A percentile compares a stretch with the other conserved stretches of the same genome.
Evolutionary conservation across 1,284 basidiomycete genomes (phyloP).

Genomic region (Tetrapyrgos nigripes): DNA sequence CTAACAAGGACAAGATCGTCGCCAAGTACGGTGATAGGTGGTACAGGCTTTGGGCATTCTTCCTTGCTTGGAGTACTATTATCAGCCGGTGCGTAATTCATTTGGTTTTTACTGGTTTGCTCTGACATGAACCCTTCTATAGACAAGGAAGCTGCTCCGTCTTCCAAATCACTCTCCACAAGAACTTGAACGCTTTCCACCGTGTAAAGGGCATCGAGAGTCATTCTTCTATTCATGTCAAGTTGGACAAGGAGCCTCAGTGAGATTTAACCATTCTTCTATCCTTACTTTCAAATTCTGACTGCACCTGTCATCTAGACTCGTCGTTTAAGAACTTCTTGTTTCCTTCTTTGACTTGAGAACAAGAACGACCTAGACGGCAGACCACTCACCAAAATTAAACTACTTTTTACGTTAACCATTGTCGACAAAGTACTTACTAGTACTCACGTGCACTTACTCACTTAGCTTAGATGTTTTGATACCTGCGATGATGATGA

Average conservation of each 20-base stretch:
- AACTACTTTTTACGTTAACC: background rate
- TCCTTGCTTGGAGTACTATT: conserved; percentile 85
- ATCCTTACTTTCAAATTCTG: background rate
- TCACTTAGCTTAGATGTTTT: background rate
- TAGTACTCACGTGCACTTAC: background rate
- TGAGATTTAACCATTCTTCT: conserved; percentile 35
- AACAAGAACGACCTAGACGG: no score
- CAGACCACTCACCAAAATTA: background rate
- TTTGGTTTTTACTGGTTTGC: conserved; percentile 15
- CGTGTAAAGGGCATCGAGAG: conserved; percentile 82
- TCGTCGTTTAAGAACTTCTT: background rate
- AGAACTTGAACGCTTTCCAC: conserved; percentile 96
- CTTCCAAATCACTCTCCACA: conserved; percentile 97
- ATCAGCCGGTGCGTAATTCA: conserved; percentile 59
- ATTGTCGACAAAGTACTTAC: background rate
- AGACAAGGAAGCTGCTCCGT: conserved; percentile 89
- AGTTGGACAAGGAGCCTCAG: conserved; percentile 53
- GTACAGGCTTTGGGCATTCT: conserved; percentile 92
- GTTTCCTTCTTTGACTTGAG: no score
- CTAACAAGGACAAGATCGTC: conserved; percentile 88
- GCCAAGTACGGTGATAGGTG: conserved; percentile 92
- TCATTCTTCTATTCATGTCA: conserved; percentile 77
- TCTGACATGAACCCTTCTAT: conserved; percentile 27
- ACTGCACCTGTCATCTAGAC: background rate
- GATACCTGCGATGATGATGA: background rate